Base-by-base conservation (phyloP, 208 protist species). In the Acanthamoeba healyi region DNA sequence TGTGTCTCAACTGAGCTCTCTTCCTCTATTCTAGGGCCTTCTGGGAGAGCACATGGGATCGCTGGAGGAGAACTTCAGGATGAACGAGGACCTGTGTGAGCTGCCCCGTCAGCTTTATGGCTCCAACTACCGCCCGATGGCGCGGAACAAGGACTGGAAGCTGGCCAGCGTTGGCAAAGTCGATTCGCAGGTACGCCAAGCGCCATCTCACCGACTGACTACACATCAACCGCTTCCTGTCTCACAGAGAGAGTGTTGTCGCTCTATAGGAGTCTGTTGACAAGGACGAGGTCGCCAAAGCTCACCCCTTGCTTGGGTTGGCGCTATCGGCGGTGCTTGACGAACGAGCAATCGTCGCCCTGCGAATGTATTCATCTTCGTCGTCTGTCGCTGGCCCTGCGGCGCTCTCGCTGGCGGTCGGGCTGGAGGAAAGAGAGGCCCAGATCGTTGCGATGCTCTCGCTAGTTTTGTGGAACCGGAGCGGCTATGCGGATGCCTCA, bases 51-150 rank as follows among this genome's bases (percentile, higher is more conserved):
- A 74, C 36, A 26, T 74, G 65, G 65, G 65, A 12, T 74, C 65
- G 29, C 34, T 74, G 65, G 65, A 74, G 36, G 65, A 74, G 65
- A 74, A 74, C 34, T 74, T 74, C 65, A 22, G 65, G 17, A 74
- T 74, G 65, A 74, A 74, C 65, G 65, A 36, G 5, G 65, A 74
- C 17, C 36, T 74, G 65, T 74, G 65, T 19, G 34, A 74, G 65
- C 65, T 74, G 14, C 65, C 65, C 2, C 65, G 65, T 14, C 65
- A 74, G 65, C 65, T 74, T 15, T 74, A 74, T 34, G 65, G 65
- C 17, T 36, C 65, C 65, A 74, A 74, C 36, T 74, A 74, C 36
- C 65, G 34, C 4, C 65, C 65, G 10, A n/a, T 32, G n/a, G 65
- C 29, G 12, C 65, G 29, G 1, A 74, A 74, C 65, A 36, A 42